These are phyloP conservation scores for Penicillium desertorum DNA, from an alignment of 495 filamentous ascomycete genomes.

Conservation along the genomic window DNA sequence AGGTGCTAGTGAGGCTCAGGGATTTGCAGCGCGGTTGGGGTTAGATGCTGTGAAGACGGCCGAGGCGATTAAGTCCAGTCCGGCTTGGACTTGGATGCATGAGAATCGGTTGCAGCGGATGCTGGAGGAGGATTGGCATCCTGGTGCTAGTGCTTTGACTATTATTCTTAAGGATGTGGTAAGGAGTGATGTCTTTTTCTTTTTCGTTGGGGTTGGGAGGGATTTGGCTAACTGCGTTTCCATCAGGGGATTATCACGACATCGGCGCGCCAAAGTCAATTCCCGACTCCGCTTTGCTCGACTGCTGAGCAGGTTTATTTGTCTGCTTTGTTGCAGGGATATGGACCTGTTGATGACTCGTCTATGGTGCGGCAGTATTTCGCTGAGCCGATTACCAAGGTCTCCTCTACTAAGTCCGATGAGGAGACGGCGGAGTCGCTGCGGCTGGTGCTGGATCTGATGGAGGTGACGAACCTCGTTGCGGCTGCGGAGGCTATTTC, in stretches of 20 bases:
- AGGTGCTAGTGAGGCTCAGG: slow-evolving; percentile 69
- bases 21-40: slow-evolving; percentile 66
- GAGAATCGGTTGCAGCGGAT: slow-evolving; percentile 71
- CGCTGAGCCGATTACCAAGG: slow-evolving; percentile 40
- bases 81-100: slow-evolving; percentile 80
- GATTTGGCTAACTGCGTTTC: slow-evolving; percentile 11
- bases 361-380: slow-evolving; percentile 64
- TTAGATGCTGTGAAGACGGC: slow-evolving; percentile 58
- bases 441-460: slow-evolving; percentile 57
- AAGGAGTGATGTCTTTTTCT: slow-evolving; percentile 10
- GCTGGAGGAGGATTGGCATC: slow-evolving; percentile 63
- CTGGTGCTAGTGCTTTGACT: slow-evolving; percentile 63
- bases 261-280: slow-evolving; percentile 57
- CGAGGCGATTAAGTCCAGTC: slow-evolving; percentile 56
- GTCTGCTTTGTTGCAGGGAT: slow-evolving; percentile 58
- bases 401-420: slow-evolving; percentile 24
- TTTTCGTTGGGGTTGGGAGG: not conserved
- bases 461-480: slow-evolving; percentile 64
- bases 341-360: slow-evolving; percentile 66
- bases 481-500: slow-evolving; percentile 64
- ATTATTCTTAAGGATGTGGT: slow-evolving; percentile 81
- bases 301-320: slow-evolving; percentile 71
- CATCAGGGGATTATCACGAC: slow-evolving; percentile 68
- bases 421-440: slow-evolving; percentile 38
- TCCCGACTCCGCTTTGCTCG: slow-evolving; percentile 69